Evolutionary conservation across 352 stramenopile genomes (phyloP).

Genomic region (Phytopythium oedochilum): DNA sequence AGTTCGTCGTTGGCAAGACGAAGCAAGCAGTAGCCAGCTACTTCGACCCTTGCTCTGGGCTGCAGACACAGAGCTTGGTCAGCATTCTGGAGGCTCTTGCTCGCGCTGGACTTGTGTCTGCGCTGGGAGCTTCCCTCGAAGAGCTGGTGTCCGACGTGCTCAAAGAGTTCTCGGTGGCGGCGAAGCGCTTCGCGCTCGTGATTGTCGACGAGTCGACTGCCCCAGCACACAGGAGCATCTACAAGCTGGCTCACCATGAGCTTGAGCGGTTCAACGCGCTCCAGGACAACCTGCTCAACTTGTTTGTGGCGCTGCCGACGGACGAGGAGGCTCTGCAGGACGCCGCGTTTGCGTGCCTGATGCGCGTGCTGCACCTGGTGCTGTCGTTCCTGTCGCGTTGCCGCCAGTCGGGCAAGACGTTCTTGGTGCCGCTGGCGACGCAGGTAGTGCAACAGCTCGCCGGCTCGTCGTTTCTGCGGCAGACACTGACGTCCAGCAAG

Average conservation of each 20-base stretch:
- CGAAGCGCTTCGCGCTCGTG: conserved; percentile 41
- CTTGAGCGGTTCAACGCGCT: conserved; percentile 48
- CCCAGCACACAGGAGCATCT: conserved; percentile 3
- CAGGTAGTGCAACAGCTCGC: conserved; percentile 47
- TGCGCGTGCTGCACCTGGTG: conserved; percentile 61
- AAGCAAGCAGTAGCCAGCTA: conserved; percentile 25
- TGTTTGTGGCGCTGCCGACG: conserved; percentile 54
- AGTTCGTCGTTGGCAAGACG: conserved; percentile 47
- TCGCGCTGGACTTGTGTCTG: conserved; percentile 16
- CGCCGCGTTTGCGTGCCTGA: conserved; percentile 42
- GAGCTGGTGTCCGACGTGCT: conserved; percentile 23
- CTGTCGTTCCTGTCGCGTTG: conserved; percentile 51
- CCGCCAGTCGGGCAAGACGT: conserved; percentile 25
- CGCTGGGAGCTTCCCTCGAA: conserved; percentile 23
- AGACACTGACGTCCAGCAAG: conserved; percentile 35
- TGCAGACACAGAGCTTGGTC: conserved; percentile 47
- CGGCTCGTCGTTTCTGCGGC: conserved; percentile 57
- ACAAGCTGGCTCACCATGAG: conserved; percentile 30
- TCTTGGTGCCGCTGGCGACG: conserved; percentile 29
- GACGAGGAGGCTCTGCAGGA: conserved; percentile 14
- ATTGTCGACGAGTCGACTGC: conserved; percentile 20
- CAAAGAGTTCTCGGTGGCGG: conserved; percentile 22
- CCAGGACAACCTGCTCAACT: conserved; percentile 55
- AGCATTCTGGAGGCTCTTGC: conserved; percentile 49
- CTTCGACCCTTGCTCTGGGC: conserved; percentile 56